Percentiles rank a stretch among this genome's conserved stretches.
Conservation (phyloP, 176 grass and related monocot genomes). For the Avena insularis region DNA sequence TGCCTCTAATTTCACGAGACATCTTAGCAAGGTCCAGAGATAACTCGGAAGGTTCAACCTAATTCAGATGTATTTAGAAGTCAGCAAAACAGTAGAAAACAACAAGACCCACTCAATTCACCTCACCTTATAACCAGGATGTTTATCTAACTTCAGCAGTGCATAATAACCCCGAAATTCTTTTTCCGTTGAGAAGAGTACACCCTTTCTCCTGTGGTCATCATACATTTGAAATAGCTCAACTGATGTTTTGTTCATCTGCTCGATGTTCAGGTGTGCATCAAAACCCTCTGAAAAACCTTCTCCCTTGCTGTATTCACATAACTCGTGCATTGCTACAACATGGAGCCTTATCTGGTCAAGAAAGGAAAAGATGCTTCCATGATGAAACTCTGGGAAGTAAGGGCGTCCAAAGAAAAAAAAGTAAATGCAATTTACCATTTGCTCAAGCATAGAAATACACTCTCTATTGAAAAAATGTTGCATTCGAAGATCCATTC, state of each 20-base stretch:
- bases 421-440: constrained; percentile 73
- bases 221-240: constrained; percentile 98
- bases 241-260: constrained; percentile 98
- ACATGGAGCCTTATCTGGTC: constrained; percentile 94
- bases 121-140: constrained; percentile 95
- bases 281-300: constrained; percentile 98
- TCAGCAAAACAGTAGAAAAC: constrained; percentile 44
- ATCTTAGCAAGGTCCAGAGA: constrained; percentile 97
- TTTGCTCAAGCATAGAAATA: constrained; percentile 97
- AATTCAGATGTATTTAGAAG: constrained; percentile 39
- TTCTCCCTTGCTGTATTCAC: constrained; percentile 91
- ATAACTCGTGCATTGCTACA: constrained; percentile 93
- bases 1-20: constrained; percentile 80
- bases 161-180: constrained; percentile 99
- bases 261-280: constrained; percentile 97
- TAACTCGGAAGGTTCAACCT: constrained; percentile 93
- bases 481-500: constrained; percentile 99
- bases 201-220: constrained; percentile 88
- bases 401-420: constrained; percentile 3
- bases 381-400: constrained; percentile 19
- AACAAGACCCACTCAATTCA: constrained; percentile 27
- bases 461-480: constrained; percentile 82
- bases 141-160: constrained; percentile 96
- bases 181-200: constrained; percentile 71
- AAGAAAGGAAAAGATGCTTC: constrained; percentile 31